phyloP scores from a whole-genome alignment of 306 rosid genomes.

The Mucuna pruriens region DNA sequence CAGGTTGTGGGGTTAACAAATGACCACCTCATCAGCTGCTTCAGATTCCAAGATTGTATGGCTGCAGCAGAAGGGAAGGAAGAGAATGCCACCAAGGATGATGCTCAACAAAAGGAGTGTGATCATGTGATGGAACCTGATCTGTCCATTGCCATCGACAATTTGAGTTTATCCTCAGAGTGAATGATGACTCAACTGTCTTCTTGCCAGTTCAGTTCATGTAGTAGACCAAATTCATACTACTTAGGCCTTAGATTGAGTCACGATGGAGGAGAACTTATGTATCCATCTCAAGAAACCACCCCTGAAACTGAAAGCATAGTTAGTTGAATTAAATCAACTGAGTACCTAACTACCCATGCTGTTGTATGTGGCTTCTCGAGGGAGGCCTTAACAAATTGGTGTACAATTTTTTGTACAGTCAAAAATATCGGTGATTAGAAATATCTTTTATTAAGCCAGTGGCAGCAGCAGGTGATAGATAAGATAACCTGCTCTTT shows the following conservation, averaged over 20 bases:
- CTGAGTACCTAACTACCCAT: conserved; percentile 46
- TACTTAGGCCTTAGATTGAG: conserved; percentile 44
- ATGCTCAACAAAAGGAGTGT: conserved; percentile 45
- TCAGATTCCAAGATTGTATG: conserved; percentile 75
- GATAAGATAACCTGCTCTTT: conserved; percentile 20
- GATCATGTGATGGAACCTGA: conserved; percentile 54
- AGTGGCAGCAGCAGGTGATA: conserved; percentile 18
- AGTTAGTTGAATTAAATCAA: conserved; percentile 44
- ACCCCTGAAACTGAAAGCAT: conserved; percentile 37
- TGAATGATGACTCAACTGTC: conserved; percentile 42
- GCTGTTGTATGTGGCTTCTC: conserved; percentile 51
- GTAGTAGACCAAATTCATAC: conserved; percentile 41
- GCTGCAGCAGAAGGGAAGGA: conserved; percentile 63
- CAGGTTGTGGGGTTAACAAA: conserved; percentile 76
- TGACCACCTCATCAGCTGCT: conserved; percentile 80
- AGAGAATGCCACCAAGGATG: conserved; percentile 49
- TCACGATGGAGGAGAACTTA: conserved; percentile 51
- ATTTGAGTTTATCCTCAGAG: conserved; percentile 69
- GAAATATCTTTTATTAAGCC: conserved; percentile 33
- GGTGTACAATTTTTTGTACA: conserved; percentile 65
- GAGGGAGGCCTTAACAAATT: conserved; percentile 44
- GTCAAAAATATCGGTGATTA: conserved; percentile 46
- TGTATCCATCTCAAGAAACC: conserved; percentile 58
- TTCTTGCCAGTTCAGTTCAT: conserved; percentile 36
- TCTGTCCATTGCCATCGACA: conserved; percentile 63